Base-by-base conservation (phyloP, 495 filamentous ascomycete genomes). In the Lophiotrema nucula region DNA sequence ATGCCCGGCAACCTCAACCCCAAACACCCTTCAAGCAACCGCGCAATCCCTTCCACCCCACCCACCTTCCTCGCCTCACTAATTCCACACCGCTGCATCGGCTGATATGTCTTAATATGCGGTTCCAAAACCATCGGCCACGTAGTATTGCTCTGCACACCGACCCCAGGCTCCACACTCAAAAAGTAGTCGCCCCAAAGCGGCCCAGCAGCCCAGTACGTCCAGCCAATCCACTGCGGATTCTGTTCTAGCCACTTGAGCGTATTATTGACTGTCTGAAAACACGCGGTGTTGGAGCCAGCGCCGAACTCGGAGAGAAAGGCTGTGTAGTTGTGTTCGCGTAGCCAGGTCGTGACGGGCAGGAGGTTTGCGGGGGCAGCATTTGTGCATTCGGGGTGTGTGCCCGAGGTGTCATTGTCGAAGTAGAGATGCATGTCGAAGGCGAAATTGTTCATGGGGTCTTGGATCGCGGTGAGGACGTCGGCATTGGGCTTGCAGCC, bases 351-450 rank as follows among this genome's bases (percentile, higher is more conserved):
- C 12, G 63, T 69, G 15, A 64, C 47, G 23, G 49, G 49, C 35
- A 49, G n/a, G 35, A 69, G 54, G 27, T 66, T 66, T 8, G 48
- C 25, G 3, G 66, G 63, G 6, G 53, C 56, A 11, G 55, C 53
- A 38, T 45, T 46, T 13, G 43, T 60, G 59, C 58, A 69, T 39
- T 35, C 50, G 8, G 43, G 19, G 51, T 69, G 62, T n/a, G 48
- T 60, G 49, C 66, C 63, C 13, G 58, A 60, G 24, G 65, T 66
- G 47, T 66, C 66, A 35, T 54, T 54, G 47, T 69, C 66, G 26
- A 69, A 65, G 49, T 69, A 69, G 39, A 66, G 53, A 45, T 69
- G 66, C 48, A 69, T 66, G 39, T 69, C 66, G 37, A 69, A 63
- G 11, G 66, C 66, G 43, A 61, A 63, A 45, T 69, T 69, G 22